Evolutionary conservation across 306 rosid genomes (phyloP).

Genomic region (Malus fusca): DNA sequence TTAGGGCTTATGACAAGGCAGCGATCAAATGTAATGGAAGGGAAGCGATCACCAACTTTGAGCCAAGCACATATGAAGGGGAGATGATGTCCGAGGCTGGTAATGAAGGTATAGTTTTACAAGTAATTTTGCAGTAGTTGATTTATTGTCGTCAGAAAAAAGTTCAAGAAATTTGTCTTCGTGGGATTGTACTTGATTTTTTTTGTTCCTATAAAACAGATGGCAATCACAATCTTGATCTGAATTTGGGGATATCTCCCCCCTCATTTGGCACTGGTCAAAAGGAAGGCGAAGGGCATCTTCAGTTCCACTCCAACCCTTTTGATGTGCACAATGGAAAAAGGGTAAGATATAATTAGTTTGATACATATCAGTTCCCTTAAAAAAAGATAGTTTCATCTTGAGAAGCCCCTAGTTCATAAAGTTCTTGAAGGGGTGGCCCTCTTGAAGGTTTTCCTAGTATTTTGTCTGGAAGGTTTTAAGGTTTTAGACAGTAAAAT

Average conservation of each 20-base stretch:
- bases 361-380: neutral
- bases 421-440: neutral
- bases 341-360: constrained; percentile 34
- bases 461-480: neutral
- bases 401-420: neutral
- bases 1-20: constrained; percentile 98
- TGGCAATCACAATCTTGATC: constrained; percentile 70
- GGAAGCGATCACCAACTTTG: constrained; percentile 97
- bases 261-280: constrained; percentile 39
- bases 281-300: constrained; percentile 44
- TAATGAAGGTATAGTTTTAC: constrained; percentile 42
- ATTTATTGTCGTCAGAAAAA: neutral
- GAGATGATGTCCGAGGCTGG: constrained; percentile 46
- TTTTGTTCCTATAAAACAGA: constrained; percentile 34
- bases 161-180: neutral
- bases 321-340: constrained; percentile 38
- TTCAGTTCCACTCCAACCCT: constrained; percentile 48
- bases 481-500: neutral
- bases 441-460: neutral
- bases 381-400: neutral
- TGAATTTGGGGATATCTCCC: constrained; percentile 79
- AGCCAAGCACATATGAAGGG: constrained; percentile 68
- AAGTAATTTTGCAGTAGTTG: neutral
- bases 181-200: constrained; percentile 7
- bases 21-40: constrained; percentile 96